phyloP scores from a whole-genome alignment of 169 alveolate genomes.

The Ophryocystis elektroscirrha region DNA sequence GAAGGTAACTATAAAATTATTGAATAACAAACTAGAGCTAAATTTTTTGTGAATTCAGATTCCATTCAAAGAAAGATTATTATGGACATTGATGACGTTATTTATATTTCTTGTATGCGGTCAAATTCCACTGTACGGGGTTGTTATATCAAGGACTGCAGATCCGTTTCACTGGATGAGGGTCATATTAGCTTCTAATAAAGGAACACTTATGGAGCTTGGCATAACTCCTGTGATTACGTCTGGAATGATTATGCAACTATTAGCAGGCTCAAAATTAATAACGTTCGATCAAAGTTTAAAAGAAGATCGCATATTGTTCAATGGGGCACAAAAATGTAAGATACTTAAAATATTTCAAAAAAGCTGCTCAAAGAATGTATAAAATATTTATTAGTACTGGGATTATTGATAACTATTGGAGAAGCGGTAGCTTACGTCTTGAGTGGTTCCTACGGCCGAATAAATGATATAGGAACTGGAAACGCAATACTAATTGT shows the following conservation, averaged over 20 bases:
- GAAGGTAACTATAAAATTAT: slow-evolving; percentile 35
- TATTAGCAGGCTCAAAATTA: slow-evolving; percentile 93
- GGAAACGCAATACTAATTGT: slow-evolving; percentile 83
- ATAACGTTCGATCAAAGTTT: slow-evolving; percentile 89
- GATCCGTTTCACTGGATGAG: slow-evolving; percentile 97
- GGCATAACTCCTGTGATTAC: slow-evolving; percentile 52
- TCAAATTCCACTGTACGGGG: slow-evolving; percentile 96
- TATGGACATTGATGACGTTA: slow-evolving; percentile 89
- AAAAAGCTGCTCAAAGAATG: not conserved
- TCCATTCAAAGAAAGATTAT: slow-evolving; percentile 75
- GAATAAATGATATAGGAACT: slow-evolving; percentile 80
- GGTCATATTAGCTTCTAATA: slow-evolving; percentile 89
- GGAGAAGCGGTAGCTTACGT: slow-evolving; percentile 98
- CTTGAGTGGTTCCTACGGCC: slow-evolving; percentile 93
- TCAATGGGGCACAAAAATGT: slow-evolving; percentile 54
- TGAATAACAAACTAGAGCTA: not conserved
- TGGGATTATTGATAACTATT: slow-evolving; percentile 88
- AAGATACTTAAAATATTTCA: not conserved
- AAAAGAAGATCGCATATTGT: slow-evolving; percentile 88
- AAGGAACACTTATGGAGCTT: slow-evolving; percentile 97
- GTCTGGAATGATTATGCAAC: slow-evolving; percentile 97
- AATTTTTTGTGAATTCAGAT: slow-evolving; percentile 20
- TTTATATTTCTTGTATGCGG: slow-evolving; percentile 86
- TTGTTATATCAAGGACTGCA: slow-evolving; percentile 68
- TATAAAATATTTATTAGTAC: too few species aligned